Percentiles rank a stretch among this genome's conserved stretches.
These are phyloP conservation scores for Cladophialophora psammophila DNA, from an alignment of 2,329 filamentous ascomycete genomes.

Conservation along the genomic window DNA sequence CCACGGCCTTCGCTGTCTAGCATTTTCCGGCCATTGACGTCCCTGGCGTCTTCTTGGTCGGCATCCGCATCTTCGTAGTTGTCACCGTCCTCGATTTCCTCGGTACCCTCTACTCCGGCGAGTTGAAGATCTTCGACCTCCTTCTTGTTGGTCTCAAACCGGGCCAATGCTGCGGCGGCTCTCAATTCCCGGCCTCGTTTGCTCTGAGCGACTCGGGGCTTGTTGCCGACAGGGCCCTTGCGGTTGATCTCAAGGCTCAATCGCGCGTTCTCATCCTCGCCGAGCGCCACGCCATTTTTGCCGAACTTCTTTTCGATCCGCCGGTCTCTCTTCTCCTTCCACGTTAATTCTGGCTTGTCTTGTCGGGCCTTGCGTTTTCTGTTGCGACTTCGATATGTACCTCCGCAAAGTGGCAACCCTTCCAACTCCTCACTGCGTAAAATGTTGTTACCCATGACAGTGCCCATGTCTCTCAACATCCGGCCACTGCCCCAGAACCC, in stretches of 20 bases:
- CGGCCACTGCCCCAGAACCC: slow-evolving; percentile 82
- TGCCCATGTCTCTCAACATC: slow-evolving; percentile 65
- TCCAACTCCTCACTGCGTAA: slow-evolving; percentile 63
- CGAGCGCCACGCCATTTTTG: slow-evolving; percentile 70
- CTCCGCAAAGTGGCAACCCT: slow-evolving; percentile 79
- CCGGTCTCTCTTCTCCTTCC: slow-evolving; percentile 75
- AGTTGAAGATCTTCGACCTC: slow-evolving; percentile 40
- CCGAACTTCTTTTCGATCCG: slow-evolving; percentile 80
- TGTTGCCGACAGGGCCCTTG: slow-evolving; percentile 63
- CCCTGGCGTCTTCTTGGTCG: slow-evolving; percentile 63
- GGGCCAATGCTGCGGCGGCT: slow-evolving; percentile 76
- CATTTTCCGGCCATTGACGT: slow-evolving; percentile 70
- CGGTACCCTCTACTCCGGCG: slow-evolving; percentile 44
- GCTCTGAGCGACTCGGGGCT: slow-evolving; percentile 77
- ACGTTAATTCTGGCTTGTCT: slow-evolving; percentile 59
- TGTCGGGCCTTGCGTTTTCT: slow-evolving; percentile 64
- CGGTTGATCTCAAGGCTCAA: slow-evolving; percentile 70
- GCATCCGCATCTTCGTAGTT: slow-evolving; percentile 46
- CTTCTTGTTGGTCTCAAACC: slow-evolving; percentile 64
- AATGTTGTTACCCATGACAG: slow-evolving; percentile 61
- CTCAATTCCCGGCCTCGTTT: slow-evolving; percentile 76
- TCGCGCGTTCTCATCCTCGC: slow-evolving; percentile 72
- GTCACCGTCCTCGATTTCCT: slow-evolving; percentile 48
- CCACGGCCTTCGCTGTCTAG: slow-evolving; percentile 71
- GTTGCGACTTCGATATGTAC: slow-evolving; percentile 70